Conservation (phyloP, 768 basidiomycete species). For the Filobasidium floriforme region DNA sequence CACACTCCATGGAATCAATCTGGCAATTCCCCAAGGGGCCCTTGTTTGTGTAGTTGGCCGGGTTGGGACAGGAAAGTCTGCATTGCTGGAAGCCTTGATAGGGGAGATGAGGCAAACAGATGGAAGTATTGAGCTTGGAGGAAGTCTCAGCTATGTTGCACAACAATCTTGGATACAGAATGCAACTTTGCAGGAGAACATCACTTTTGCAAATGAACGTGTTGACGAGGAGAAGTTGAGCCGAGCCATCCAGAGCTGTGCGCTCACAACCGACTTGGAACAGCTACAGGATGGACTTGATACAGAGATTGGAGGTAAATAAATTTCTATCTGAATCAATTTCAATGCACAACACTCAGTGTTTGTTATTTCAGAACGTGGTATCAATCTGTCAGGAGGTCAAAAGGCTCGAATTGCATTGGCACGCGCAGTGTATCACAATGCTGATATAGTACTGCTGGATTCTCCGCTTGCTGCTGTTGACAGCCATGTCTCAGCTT, state of each 20-base stretch:
- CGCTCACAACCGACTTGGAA: no score
- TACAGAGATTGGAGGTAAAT: constrained; percentile 29
- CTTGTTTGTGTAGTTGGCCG: constrained; percentile 39
- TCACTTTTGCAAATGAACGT: constrained; percentile 30
- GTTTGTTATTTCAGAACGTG: constrained; percentile 58
- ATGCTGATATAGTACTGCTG: constrained; percentile 35
- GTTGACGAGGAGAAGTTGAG: constrained; percentile 30
- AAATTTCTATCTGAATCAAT: no score
- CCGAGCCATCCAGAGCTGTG: constrained; percentile 31
- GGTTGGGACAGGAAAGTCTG: constrained; percentile 41
- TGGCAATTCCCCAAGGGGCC: constrained; percentile 29
- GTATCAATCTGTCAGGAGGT: constrained; percentile 47
- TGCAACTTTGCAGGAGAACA: constrained; percentile 40
- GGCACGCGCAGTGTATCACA: constrained; percentile 34
- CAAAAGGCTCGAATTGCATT: constrained; percentile 39
- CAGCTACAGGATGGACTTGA: constrained; percentile 31
- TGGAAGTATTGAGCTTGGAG: constrained; percentile 34
- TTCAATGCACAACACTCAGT: no score
- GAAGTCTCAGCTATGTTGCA: constrained; percentile 36
- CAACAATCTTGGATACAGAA: constrained; percentile 45
- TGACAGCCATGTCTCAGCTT: constrained; percentile 53
- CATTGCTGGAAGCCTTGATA: constrained; percentile 36
- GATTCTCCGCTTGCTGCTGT: constrained; percentile 35
- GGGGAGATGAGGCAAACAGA: constrained; percentile 35
- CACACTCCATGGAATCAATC: constrained; percentile 50